Percentiles rank a stretch among this genome's conserved stretches.
These are phyloP conservation scores for Mucor piriformis DNA, from an alignment of 371 early-diverging fungal species.

Conservation along the genomic window DNA sequence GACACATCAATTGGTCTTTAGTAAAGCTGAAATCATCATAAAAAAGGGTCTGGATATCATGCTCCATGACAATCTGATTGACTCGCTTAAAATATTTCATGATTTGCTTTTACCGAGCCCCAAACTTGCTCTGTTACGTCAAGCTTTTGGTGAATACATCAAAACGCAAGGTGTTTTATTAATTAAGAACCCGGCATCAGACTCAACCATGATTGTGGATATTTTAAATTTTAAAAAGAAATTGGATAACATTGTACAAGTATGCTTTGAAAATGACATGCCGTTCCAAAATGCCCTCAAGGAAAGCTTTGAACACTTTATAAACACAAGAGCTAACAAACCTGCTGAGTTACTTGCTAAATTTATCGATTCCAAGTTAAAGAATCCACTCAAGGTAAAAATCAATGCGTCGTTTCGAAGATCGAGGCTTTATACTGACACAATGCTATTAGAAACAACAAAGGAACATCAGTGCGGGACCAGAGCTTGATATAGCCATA, in stretches of 20 bases:
- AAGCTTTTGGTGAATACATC: conserved; percentile 39
- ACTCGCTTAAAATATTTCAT: conserved; percentile 66
- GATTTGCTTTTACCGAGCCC: conserved; percentile 18
- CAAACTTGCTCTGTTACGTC: conserved; percentile 16
- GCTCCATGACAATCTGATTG: conserved; percentile 57
- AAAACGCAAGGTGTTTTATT: conserved; percentile 37
- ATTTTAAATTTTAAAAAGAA: conserved; percentile 71
- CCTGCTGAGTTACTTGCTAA: conserved; percentile 91
- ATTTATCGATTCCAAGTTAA: conserved; percentile 69
- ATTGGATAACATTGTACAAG: conserved; percentile 63
- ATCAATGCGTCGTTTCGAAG: no score
- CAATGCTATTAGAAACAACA: not conserved
- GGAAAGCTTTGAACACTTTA: conserved; percentile 85
- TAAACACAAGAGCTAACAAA: conserved; percentile 82
- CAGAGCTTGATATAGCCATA: conserved; percentile 46
- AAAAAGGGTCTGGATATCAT: conserved; percentile 70
- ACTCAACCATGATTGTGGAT: conserved; percentile 58
- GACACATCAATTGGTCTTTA: conserved; percentile 64
- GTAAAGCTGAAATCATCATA: conserved; percentile 64
- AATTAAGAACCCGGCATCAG: conserved; percentile 32
- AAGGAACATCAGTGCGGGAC: not conserved
- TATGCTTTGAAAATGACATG: conserved; percentile 65
- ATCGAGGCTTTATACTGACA: no score
- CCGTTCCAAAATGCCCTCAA: conserved; percentile 70
- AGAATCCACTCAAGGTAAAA: conserved; percentile 52